Percentiles rank a stretch among this genome's conserved stretches.
These are phyloP conservation scores for Rhodotorula toruloides DNA, from an alignment of 768 basidiomycete genomes.

Conservation along the genomic window DNA sequence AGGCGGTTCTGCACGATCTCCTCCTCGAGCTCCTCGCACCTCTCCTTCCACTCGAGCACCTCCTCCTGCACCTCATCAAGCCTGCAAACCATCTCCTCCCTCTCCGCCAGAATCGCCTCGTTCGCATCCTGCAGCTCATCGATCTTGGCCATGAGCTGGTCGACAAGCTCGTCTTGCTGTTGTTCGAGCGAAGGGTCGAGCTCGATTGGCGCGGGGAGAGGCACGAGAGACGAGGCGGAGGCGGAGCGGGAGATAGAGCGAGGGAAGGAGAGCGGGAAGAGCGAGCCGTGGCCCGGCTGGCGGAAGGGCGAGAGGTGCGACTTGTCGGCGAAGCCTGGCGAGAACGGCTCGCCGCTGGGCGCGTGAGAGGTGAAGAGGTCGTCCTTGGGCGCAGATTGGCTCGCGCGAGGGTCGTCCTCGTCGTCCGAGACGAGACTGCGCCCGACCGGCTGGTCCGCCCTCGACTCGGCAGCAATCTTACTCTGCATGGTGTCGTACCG, in stretches of 20 bases:
- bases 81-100: conserved; percentile 24
- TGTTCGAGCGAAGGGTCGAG: conserved; percentile 14
- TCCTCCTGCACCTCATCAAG: conserved; percentile 29
- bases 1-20: not conserved
- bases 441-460: not conserved
- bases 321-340: no score
- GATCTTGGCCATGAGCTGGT: conserved; percentile 38
- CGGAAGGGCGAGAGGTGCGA: no score
- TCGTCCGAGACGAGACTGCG: not conserved
- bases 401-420: no score
- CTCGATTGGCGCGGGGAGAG: not conserved
- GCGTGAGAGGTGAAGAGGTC: no score
- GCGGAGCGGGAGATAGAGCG: not conserved
- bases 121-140: conserved; percentile 39
- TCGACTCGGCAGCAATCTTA: not conserved
- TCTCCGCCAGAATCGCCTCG: conserved; percentile 23
- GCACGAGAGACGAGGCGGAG: conserved; percentile 8
- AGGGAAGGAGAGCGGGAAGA: not conserved
- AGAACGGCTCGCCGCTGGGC: no score
- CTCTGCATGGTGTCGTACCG: no score
- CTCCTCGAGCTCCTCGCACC: conserved; percentile 33
- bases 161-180: conserved; percentile 31
- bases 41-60: conserved; percentile 18
- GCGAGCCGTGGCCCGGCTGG: no score
- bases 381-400: no score